Base-by-base conservation (phyloP, 164 flowering plant species). In the Magnolia changhungtana region DNA sequence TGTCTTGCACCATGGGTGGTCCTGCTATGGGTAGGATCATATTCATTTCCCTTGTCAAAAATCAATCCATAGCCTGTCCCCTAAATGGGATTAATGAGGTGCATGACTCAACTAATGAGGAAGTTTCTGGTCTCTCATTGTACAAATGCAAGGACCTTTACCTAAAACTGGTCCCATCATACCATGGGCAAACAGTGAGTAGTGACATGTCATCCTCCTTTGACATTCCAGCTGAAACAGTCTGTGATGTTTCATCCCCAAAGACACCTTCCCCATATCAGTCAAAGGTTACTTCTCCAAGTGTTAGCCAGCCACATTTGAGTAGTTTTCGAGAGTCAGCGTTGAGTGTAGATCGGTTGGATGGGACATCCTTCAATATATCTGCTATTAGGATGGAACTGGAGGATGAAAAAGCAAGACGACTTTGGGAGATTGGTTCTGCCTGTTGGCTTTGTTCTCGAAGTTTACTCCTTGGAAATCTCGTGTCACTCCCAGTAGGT, bases 1-100 rank as follows among this genome's bases (percentile, higher is more conserved):
- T 94, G 70, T 86, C 88, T 2, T 76, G 78, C 78, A 88, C 93
- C 29, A 74, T 96, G 90, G 98, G 97, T 29, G 82, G 77, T 80
- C 98, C 96, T 81, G 67, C 84, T 72, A 77, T 81, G 29, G 97
- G 95, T 61, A 88, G 88, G 59, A 76, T 74, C 31, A 58, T 87
- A 31, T 92, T 92, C 85, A 82, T 96, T 58, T 81, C 82, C 72
- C 88, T 90, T 76, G 71, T 91, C 72, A 83, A 79, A 74, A 68
- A 50, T 78, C 84, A 78, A 29, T 58, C 80, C 7, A 6, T 52
- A 18, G 29, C 61, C 70, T 80, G 63, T 72, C 50, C 64, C 76
- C 72, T 24, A 29, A 83, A 69, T 84, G 84, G 81, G 37, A 72
- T 63, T 69, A 74, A 71, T 69, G 80, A 78, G 69, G 59, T 59